These are phyloP conservation scores for Aspergillus sp. DNA, from an alignment of 2,329 filamentous ascomycete genomes.

Conservation along the genomic window DNA sequence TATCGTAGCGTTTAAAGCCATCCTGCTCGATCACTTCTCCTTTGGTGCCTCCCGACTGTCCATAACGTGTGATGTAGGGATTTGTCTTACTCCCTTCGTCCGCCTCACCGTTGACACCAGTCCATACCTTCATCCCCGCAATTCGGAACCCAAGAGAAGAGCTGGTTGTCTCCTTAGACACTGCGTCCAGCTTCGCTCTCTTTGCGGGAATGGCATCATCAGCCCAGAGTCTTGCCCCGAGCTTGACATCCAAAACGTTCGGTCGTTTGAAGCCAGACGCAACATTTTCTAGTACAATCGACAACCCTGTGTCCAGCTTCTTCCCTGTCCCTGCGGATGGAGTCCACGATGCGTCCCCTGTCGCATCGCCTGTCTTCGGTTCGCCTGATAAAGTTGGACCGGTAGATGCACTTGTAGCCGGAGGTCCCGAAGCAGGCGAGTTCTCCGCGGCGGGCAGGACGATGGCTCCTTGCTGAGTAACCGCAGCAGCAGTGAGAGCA, in stretches of 20 bases:
- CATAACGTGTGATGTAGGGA: slow-evolving; percentile 39
- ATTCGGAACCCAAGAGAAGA: slow-evolving; percentile 62
- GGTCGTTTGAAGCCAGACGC: slow-evolving; percentile 77
- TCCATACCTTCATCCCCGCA: slow-evolving; percentile 64
- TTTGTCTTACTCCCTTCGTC: slow-evolving; percentile 34
- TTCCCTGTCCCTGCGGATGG: slow-evolving; percentile 55
- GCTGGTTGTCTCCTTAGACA: slow-evolving; percentile 60
- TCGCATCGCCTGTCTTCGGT: slow-evolving; percentile 20
- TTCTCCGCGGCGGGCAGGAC: slow-evolving; percentile 26
- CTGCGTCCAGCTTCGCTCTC: slow-evolving; percentile 58
- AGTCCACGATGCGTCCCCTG: slow-evolving; percentile 37
- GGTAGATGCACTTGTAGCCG: slow-evolving; percentile 16
- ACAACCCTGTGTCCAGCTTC: slow-evolving; percentile 72
- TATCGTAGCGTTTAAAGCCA: slow-evolving; percentile 62
- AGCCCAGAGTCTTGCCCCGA: slow-evolving; percentile 83
- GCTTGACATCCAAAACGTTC: slow-evolving; percentile 91
- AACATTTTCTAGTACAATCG: slow-evolving; percentile 83
- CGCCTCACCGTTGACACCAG: slow-evolving; percentile 33
- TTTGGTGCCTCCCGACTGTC: slow-evolving; percentile 48
- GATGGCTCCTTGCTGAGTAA: slow-evolving; percentile 41
- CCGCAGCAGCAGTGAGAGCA: slow-evolving; percentile 45
- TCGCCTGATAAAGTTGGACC: slow-evolving; percentile 2
- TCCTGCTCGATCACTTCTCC: slow-evolving; percentile 47
- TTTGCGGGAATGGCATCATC: slow-evolving; percentile 63
- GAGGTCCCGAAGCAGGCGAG: slow-evolving; percentile 20